phyloP scores from a whole-genome alignment of 306 rosid species.

The Hippophae tibetana region DNA sequence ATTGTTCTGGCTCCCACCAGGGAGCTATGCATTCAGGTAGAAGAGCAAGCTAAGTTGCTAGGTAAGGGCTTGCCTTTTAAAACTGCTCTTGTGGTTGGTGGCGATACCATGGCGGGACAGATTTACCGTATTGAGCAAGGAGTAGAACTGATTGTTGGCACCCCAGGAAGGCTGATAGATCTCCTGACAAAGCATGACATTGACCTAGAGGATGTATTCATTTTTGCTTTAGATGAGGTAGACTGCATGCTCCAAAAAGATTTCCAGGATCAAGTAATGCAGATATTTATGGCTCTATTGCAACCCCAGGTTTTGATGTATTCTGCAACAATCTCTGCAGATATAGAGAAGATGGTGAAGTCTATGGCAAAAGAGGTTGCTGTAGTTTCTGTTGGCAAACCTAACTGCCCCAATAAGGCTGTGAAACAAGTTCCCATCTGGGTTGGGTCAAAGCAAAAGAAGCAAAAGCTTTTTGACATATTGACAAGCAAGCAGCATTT shows the following conservation, averaged over 20 bases:
- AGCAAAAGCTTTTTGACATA: constrained; percentile 72
- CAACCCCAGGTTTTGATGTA: constrained; percentile 75
- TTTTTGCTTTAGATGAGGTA: constrained; percentile 77
- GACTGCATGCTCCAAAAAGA: constrained; percentile 79
- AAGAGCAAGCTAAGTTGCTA: constrained; percentile 67
- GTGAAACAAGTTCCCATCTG: constrained; percentile 76
- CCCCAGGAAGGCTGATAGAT: constrained; percentile 80
- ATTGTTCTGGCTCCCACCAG: constrained; percentile 74
- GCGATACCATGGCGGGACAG: constrained; percentile 79
- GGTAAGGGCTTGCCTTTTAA: constrained; percentile 73
- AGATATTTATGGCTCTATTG: constrained; percentile 54
- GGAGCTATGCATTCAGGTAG: constrained; percentile 75
- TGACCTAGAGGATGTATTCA: constrained; percentile 44
- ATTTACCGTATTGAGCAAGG: constrained; percentile 69
- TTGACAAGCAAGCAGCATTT: constrained; percentile 60
- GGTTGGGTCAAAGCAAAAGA: constrained; percentile 77
- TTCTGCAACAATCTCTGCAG: constrained; percentile 70
- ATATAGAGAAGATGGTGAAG: constrained; percentile 55
- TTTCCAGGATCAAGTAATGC: constrained; percentile 75
- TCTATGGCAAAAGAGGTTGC: constrained; percentile 39
- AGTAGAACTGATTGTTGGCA: constrained; percentile 71
- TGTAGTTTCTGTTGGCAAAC: constrained; percentile 49
- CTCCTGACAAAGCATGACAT: constrained; percentile 58
- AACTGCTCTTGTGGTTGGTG: constrained; percentile 91
- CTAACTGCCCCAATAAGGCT: constrained; percentile 62